Conservation (phyloP, 208 protist genomes). For the Leishmania gerbilli region DNA sequence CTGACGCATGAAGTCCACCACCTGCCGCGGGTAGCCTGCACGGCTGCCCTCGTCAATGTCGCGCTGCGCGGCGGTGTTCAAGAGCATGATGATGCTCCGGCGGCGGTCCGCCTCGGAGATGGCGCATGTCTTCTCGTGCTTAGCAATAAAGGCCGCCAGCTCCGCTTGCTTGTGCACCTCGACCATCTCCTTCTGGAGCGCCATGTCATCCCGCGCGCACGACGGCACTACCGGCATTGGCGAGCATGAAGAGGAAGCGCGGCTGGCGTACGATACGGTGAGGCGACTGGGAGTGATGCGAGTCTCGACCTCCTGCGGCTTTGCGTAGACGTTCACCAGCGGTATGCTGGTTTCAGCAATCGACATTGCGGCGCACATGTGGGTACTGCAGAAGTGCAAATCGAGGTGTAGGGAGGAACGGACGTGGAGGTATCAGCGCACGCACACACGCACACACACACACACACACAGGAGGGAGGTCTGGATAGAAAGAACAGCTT, state of each 20-base stretch:
- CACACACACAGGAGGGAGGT: not conserved
- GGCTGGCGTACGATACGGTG: constrained; percentile 48
- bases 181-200: constrained; percentile 33
- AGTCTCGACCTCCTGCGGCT: not conserved
- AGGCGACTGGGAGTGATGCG: constrained; percentile 33
- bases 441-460: not conserved
- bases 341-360: constrained; percentile 5
- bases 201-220: constrained; percentile 36
- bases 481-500: not conserved
- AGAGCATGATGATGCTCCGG: constrained; percentile 48
- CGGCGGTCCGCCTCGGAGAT: constrained; percentile 38
- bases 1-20: constrained; percentile 54
- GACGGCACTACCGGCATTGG: not conserved
- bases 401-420: not conserved
- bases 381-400: not conserved
- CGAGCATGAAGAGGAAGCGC: constrained; percentile 17
- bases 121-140: constrained; percentile 27
- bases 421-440: not conserved
- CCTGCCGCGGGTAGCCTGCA: constrained; percentile 29
- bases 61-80: constrained; percentile 46
- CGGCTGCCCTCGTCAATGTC: constrained; percentile 27
- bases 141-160: constrained; percentile 47
- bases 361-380: constrained; percentile 20
- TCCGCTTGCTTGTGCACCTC: constrained; percentile 27
- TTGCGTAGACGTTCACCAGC: constrained; percentile 6